These are phyloP conservation scores for Rehmannia glutinosa DNA, from an alignment of 257 asterid species.

Conservation along the genomic window DNA sequence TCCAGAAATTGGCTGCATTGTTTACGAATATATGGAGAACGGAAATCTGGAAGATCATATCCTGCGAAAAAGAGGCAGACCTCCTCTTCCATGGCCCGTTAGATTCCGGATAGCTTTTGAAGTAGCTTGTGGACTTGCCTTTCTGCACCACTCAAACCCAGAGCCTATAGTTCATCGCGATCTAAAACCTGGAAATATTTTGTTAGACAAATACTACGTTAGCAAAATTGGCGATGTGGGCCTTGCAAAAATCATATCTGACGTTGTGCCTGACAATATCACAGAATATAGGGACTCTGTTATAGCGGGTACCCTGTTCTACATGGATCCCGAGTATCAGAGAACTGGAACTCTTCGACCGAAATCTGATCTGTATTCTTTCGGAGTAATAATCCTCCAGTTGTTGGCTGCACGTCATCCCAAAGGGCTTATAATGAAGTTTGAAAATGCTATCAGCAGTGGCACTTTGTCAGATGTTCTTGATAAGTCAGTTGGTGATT, in stretches of 20 bases:
- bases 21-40: slow-evolving; percentile 84
- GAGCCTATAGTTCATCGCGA: slow-evolving; percentile 88
- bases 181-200: slow-evolving; percentile 85
- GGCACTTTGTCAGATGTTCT: slow-evolving; percentile 44
- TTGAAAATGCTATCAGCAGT: slow-evolving; percentile 56
- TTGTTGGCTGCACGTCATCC: slow-evolving; percentile 62
- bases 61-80: slow-evolving; percentile 27
- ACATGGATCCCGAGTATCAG: slow-evolving; percentile 93
- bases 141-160: slow-evolving; percentile 71
- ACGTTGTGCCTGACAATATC: slow-evolving; percentile 63
- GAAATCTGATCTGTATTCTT: slow-evolving; percentile 83
- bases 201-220: slow-evolving; percentile 54
- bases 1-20: slow-evolving; percentile 73
- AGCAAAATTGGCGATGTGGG: slow-evolving; percentile 92
- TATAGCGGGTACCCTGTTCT: slow-evolving; percentile 73
- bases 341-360: slow-evolving; percentile 87
- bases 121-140: slow-evolving; percentile 88
- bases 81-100: slow-evolving; percentile 64
- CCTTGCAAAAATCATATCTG: slow-evolving; percentile 63
- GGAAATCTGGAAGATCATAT: slow-evolving; percentile 76
- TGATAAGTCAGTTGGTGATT: slow-evolving; percentile 55
- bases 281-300: slow-evolving; percentile 73
- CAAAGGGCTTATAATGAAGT: slow-evolving; percentile 51
- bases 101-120: slow-evolving; percentile 80
- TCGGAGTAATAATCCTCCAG: slow-evolving; percentile 78